Percentiles rank a stretch among this genome's conserved stretches.
Conservation (phyloP, 768 basidiomycete genomes). For the Rhodotorula kratochvilovae region DNA sequence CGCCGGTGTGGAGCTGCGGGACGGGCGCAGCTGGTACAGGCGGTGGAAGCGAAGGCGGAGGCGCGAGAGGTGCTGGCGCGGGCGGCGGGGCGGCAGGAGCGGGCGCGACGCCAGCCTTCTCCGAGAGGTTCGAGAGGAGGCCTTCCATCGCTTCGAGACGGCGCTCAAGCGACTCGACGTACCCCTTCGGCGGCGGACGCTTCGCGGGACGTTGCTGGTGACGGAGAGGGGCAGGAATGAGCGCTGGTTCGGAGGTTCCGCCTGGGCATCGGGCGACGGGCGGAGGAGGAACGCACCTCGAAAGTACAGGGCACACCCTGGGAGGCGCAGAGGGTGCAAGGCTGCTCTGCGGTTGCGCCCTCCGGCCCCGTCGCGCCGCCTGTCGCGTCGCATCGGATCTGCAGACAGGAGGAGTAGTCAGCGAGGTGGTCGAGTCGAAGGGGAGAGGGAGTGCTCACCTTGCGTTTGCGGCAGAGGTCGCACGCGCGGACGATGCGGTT, state of each 20-base stretch:
- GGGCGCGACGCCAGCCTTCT: neutral
- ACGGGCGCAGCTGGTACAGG: neutral
- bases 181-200: constrained; percentile 23
- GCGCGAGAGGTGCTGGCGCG: neutral
- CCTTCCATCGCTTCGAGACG: constrained; percentile 39
- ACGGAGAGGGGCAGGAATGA: neutral
- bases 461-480: constrained; percentile 14
- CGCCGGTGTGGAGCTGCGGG: neutral
- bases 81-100: neutral
- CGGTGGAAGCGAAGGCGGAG: neutral
- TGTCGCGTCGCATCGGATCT: constrained; percentile 22
- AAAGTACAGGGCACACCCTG: constrained; percentile 20
- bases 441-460: neutral
- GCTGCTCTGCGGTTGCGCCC: neutral
- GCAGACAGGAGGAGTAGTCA: neutral
- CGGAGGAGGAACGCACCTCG: constrained; percentile 5
- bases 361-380: neutral
- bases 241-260: neutral
- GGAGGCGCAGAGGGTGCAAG: constrained; percentile 16
- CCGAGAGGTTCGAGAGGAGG: constrained; percentile 22
- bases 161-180: constrained; percentile 37
- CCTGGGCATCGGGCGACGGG: no score
- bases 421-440: no score
- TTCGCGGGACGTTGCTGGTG: constrained; percentile 20
- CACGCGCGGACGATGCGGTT: constrained; percentile 10